A percentile compares a stretch with the other conserved stretches of the same genome.
These are phyloP conservation scores for Torulaspora indica DNA, from an alignment of 805 yeast genomes.

Conservation along the genomic window DNA sequence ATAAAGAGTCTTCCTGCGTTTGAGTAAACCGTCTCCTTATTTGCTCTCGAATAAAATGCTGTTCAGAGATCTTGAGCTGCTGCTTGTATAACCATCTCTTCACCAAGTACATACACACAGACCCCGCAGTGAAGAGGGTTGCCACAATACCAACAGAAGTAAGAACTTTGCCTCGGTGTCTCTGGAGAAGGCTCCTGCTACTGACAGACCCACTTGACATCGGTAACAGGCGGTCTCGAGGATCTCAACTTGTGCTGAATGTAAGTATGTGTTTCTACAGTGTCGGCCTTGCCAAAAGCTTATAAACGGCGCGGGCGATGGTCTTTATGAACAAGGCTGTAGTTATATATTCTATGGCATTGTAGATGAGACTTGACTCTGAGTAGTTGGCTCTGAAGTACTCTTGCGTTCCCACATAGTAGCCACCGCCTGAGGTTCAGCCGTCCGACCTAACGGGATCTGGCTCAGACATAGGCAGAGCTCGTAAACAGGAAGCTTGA, in stretches of 20 bases:
- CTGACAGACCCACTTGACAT: slow-evolving; percentile 5
- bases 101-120: slow-evolving; percentile 24
- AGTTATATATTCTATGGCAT: no score
- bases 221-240: not conserved
- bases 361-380: not conserved
- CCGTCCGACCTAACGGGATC: no score
- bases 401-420: no score
- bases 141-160: slow-evolving; percentile 22
- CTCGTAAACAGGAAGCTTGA: slow-evolving; percentile 54
- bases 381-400: no score
- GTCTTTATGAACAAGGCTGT: not conserved
- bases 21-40: slow-evolving; percentile 81
- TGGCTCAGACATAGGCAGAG: no score
- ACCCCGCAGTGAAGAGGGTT: slow-evolving; percentile 30
- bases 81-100: slow-evolving; percentile 34
- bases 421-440: no score
- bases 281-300: not conserved
- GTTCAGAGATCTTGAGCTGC: slow-evolving; percentile 50
- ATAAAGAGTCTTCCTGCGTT: slow-evolving; percentile 85
- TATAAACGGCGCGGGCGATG: not conserved
- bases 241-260: not conserved
- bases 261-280: not conserved
- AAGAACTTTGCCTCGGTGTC: slow-evolving; percentile 29
- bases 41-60: slow-evolving; percentile 58
- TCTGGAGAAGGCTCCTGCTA: slow-evolving; percentile 19